These are phyloP conservation scores for Ambrosiella beaveri DNA, from an alignment of 2,329 filamentous ascomycete genomes.

Conservation along the genomic window DNA sequence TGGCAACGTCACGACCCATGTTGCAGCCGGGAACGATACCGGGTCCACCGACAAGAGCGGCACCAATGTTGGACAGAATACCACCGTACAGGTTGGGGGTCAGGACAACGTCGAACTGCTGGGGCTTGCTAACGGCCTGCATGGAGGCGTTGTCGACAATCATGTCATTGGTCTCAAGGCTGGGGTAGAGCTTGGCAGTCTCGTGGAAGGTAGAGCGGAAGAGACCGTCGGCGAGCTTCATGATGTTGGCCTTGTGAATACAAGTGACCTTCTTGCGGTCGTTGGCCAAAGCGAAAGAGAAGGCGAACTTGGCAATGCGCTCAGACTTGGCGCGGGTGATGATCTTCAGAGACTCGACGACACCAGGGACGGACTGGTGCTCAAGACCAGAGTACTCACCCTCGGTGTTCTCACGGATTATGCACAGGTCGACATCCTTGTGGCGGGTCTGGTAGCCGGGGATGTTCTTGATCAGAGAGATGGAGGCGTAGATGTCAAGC, in stretches of 20 bases:
- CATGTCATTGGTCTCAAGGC: constrained; percentile 94
- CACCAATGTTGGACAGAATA: constrained; percentile 97
- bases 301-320: constrained; percentile 97
- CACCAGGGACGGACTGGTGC: constrained; percentile 90
- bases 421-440: constrained; percentile 93
- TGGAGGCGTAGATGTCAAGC: constrained; percentile 97
- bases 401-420: constrained; percentile 99
- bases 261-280: constrained; percentile 98
- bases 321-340: constrained; percentile 98
- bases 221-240: constrained; percentile 97
- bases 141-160: constrained; percentile 99
- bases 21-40: constrained; percentile 97
- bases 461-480: constrained; percentile 98
- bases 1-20: constrained; percentile 95
- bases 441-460: constrained; percentile 95
- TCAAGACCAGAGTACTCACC: constrained; percentile 98
- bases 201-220: constrained; percentile 96
- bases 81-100: constrained; percentile 99
- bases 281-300: constrained; percentile 94
- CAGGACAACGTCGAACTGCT: constrained; percentile 99
- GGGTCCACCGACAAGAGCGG: constrained; percentile 88
- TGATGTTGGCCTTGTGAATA: constrained; percentile 99
- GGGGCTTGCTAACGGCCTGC: constrained; percentile 90
- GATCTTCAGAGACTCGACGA: constrained; percentile 99
- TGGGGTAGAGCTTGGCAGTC: constrained; percentile 87